These are phyloP conservation scores for Trypanosoma lewisi DNA, from an alignment of 208 protist genomes.

Conservation along the genomic window DNA sequence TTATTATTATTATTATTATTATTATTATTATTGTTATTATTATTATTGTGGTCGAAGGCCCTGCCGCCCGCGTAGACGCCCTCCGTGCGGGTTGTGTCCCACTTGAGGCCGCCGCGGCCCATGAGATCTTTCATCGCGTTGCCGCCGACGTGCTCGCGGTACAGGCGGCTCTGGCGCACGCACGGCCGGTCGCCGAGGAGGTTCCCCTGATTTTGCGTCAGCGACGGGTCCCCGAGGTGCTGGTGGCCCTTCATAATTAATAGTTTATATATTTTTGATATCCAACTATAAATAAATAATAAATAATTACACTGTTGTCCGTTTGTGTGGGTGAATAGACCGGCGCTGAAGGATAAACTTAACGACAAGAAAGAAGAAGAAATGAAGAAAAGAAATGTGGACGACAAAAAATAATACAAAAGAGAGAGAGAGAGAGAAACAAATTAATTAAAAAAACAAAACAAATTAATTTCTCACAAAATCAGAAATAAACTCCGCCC, in stretches of 20 bases:
- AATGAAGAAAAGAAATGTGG: constrained; percentile 9
- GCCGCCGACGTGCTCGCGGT: constrained; percentile 73
- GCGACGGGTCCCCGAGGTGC: constrained; percentile 50
- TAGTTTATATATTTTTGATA: not conserved
- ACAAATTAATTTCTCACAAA: no score
- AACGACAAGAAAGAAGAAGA: constrained; percentile 14
- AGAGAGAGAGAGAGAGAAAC: not conserved
- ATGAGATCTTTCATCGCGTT: constrained; percentile 88
- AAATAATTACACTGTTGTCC: not conserved
- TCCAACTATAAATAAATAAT: not conserved
- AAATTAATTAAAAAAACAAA: constrained; percentile 25
- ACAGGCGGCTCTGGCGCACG: constrained; percentile 82
- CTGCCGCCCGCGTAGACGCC: constrained; percentile 70
- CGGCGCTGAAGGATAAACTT: not conserved
- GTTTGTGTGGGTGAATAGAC: not conserved
- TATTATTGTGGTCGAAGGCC: constrained; percentile 69
- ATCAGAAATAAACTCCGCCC: no score
- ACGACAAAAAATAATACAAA: not conserved
- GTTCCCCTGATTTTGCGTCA: constrained; percentile 89
- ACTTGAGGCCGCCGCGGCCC: constrained; percentile 75
- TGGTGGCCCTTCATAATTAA: constrained; percentile 52
- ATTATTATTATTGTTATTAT: constrained; percentile 26
- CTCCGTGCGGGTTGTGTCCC: constrained; percentile 74
- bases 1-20: constrained; percentile 13
- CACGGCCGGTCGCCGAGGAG: constrained; percentile 82